These are phyloP conservation scores for Pyricularia grisea DNA, from an alignment of 2,329 filamentous ascomycete species.

Conservation along the genomic window DNA sequence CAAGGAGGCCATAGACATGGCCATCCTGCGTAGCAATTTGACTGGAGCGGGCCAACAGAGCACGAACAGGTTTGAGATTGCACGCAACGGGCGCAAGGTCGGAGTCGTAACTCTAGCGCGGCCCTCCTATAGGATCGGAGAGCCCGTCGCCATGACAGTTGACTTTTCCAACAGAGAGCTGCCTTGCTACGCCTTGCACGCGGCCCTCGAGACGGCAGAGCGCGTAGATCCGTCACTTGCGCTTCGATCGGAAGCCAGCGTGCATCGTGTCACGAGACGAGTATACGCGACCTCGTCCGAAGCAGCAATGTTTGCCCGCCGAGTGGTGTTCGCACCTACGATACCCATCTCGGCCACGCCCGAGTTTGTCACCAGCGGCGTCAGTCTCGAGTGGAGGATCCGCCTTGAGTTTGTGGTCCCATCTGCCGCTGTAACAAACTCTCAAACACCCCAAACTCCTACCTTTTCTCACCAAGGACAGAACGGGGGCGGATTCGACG, in stretches of 20 bases:
- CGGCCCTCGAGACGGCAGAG: slow-evolving; percentile 79
- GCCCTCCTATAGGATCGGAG: slow-evolving; percentile 81
- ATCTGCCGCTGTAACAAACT: not conserved
- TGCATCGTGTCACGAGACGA: slow-evolving; percentile 77
- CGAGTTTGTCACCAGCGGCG: slow-evolving; percentile 82
- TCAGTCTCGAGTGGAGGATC: slow-evolving; percentile 81
- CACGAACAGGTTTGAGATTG: slow-evolving; percentile 91
- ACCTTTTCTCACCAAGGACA: slow-evolving; percentile 12
- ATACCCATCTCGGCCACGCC: slow-evolving; percentile 80
- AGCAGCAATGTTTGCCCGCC: slow-evolving; percentile 70
- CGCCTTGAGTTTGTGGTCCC: slow-evolving; percentile 89
- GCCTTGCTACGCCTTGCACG: slow-evolving; percentile 76
- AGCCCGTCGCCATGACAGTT: slow-evolving; percentile 73
- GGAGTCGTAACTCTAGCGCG: slow-evolving; percentile 83
- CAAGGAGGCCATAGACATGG: slow-evolving; percentile 83
- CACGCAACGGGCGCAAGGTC: slow-evolving; percentile 83
- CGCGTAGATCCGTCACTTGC: slow-evolving; percentile 72
- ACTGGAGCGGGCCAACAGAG: slow-evolving; percentile 61
- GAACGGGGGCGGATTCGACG: slow-evolving; percentile 20
- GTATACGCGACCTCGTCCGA: slow-evolving; percentile 72
- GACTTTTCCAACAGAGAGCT: slow-evolving; percentile 74
- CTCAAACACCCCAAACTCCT: not conserved
- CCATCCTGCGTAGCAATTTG: slow-evolving; percentile 75
- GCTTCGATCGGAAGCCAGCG: slow-evolving; percentile 73
- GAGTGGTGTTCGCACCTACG: slow-evolving; percentile 71